A percentile compares a stretch with the other conserved stretches of the same genome.
Conservation (phyloP, 371 early-diverging fungal species). For the Mucor racemosus region DNA sequence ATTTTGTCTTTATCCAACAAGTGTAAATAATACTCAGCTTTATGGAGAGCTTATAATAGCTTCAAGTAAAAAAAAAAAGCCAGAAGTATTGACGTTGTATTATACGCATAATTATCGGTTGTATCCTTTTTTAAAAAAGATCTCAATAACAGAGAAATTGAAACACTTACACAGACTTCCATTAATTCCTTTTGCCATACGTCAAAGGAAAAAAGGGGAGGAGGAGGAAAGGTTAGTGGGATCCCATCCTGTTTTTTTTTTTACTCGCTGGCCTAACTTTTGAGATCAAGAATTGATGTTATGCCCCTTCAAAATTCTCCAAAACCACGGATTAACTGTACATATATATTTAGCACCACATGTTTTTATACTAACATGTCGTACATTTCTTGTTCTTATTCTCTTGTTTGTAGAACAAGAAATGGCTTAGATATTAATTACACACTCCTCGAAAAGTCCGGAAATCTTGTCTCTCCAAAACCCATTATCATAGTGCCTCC, state of each 20-base stretch:
- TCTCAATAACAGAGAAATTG: neutral
- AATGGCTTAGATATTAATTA: neutral
- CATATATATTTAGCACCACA: neutral
- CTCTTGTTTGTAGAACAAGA: conserved; percentile 2
- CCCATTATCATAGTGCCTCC: neutral
- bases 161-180: neutral
- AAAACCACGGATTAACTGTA: neutral
- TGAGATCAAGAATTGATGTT: no score
- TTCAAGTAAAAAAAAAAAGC: no score
- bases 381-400: neutral
- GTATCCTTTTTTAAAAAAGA: neutral
- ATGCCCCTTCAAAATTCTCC: neutral
- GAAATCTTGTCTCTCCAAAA: neutral
- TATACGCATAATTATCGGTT: neutral
- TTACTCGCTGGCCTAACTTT: no score
- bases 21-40: neutral
- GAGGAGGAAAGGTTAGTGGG: no score
- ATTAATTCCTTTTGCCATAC: neutral
- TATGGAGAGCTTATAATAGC: neutral
- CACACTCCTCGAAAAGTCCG: neutral
- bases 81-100: neutral
- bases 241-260: no score
- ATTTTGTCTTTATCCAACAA: neutral
- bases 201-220: neutral
- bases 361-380: conserved; percentile 4